Conservation (phyloP, 495 filamentous ascomycete species). For the Pseudomonodictys pantanalensis region DNA sequence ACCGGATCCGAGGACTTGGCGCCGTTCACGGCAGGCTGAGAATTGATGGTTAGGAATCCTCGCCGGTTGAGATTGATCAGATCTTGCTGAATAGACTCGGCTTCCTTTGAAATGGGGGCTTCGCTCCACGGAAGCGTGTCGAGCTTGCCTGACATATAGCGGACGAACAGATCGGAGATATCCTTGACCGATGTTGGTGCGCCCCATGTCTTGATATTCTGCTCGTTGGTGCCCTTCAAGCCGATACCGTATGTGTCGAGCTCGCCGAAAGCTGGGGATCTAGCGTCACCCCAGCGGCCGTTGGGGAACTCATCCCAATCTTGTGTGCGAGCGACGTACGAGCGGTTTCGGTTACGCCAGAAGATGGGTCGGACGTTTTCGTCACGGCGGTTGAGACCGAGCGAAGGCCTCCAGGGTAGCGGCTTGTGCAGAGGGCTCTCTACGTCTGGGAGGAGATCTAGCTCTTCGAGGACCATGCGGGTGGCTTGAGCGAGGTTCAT, state of each 20-base stretch:
- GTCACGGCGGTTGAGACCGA: constrained; percentile 77
- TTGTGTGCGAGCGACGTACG: constrained; percentile 90
- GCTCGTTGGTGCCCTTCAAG: constrained; percentile 93
- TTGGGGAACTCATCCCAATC: constrained; percentile 99
- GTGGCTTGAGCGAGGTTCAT: constrained; percentile 98
- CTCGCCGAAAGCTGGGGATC: constrained; percentile 95
- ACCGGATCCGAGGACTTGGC: constrained; percentile 81
- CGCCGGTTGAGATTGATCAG: constrained; percentile 79
- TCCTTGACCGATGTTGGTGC: constrained; percentile 75
- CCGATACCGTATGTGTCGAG: constrained; percentile 94
- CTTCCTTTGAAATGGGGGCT: constrained; percentile 75
- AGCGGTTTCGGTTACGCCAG: constrained; percentile 96
- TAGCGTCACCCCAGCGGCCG: constrained; percentile 96
- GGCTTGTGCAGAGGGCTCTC: constrained; percentile 74
- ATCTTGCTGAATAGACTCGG: constrained; percentile 68
- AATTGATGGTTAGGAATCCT: constrained; percentile 94
- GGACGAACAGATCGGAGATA: constrained; percentile 75
- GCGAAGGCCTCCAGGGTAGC: constrained; percentile 92
- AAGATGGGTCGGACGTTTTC: constrained; percentile 99
- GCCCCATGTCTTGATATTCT: constrained; percentile 94
- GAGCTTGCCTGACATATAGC: constrained; percentile 75
- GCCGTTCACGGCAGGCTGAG: constrained; percentile 93
- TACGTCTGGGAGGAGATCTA: constrained; percentile 72
- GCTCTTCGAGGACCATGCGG: constrained; percentile 85
- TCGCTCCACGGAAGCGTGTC: constrained; percentile 94